Conservation (phyloP, 2,329 filamentous ascomycete species). For the Aureobasidium mangrovei region DNA sequence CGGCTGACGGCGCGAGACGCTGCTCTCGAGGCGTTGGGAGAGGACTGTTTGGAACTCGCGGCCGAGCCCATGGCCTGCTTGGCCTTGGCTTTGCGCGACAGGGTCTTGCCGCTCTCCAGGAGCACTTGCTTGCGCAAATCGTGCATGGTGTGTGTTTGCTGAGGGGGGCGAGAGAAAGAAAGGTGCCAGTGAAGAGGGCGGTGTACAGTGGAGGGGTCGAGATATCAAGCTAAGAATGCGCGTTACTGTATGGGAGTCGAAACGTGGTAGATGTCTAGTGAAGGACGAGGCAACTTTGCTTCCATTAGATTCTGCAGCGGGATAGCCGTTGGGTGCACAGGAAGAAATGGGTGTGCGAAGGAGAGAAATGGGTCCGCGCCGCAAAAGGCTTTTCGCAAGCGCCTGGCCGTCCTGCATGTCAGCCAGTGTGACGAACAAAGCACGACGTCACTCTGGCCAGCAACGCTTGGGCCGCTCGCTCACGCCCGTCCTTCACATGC, state of each 20-base stretch:
- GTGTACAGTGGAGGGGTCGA: not conserved
- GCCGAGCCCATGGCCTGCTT: constrained; percentile 42
- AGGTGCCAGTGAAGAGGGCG: not conserved
- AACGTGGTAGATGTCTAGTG: not conserved
- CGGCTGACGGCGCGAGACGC: constrained; percentile 53
- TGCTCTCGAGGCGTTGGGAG: constrained; percentile 48
- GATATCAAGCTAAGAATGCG: not conserved
- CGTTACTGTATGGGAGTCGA: constrained; percentile 10
- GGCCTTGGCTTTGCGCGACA: constrained; percentile 58
- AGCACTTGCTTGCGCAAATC: constrained; percentile 56
- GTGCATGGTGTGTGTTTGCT: constrained; percentile 22
- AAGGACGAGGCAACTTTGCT: constrained; percentile 2
- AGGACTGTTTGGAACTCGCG: constrained; percentile 50
- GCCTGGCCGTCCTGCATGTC: not conserved
- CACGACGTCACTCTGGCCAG: not conserved
- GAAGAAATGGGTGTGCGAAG: not conserved
- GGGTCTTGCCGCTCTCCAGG: constrained; percentile 63
- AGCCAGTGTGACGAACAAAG: not conserved
- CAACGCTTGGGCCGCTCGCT: not conserved
- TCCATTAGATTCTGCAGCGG: constrained; percentile 12
- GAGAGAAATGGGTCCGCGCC: not conserved
- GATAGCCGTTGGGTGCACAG: not conserved
- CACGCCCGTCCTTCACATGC: not conserved
- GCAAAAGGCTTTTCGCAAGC: constrained; percentile 7
- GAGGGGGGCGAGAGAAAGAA: not conserved